Evolutionary conservation across 2,329 filamentous ascomycete species (phyloP).

Genomic region (Alternaria sp.): DNA sequence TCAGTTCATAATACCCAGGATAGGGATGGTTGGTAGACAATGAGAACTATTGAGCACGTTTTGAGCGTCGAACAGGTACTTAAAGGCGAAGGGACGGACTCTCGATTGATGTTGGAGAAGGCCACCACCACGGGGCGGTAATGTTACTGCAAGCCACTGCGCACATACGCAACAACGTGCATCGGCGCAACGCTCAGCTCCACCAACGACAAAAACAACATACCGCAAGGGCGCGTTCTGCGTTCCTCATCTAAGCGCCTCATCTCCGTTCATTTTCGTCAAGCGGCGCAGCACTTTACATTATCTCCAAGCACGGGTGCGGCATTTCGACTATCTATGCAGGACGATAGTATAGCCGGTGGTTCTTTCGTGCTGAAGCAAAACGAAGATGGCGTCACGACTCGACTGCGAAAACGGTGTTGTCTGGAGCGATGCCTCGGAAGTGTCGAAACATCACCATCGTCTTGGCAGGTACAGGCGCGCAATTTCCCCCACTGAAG

Average conservation of each 20-base stretch:
- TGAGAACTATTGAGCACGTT: constrained; percentile 4
- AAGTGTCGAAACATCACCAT: constrained; percentile 14
- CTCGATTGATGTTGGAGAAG: neutral
- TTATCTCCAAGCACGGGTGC: neutral
- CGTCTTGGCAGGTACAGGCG: constrained; percentile 15
- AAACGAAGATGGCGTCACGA: neutral
- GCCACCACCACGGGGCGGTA: neutral
- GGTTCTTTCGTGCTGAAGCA: neutral
- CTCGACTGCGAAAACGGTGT: neutral
- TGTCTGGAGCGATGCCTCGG: constrained; percentile 2
- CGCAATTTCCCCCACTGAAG: constrained; percentile 22
- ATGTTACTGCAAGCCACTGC: neutral
- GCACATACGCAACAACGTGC: neutral
- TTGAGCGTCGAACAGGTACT: neutral
- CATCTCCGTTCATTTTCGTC: neutral
- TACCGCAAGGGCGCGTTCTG: neutral
- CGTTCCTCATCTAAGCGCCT: neutral
- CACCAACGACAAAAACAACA: neutral
- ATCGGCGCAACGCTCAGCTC: neutral
- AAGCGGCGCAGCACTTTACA: neutral
- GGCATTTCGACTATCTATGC: neutral
- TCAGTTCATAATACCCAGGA: neutral
- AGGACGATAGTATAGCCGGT: neutral
- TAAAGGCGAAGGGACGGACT: neutral
- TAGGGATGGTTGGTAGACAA: neutral